Evolutionary conservation across 441 rosid genomes (phyloP).

Genomic region (Pelargonium citronellum): DNA sequence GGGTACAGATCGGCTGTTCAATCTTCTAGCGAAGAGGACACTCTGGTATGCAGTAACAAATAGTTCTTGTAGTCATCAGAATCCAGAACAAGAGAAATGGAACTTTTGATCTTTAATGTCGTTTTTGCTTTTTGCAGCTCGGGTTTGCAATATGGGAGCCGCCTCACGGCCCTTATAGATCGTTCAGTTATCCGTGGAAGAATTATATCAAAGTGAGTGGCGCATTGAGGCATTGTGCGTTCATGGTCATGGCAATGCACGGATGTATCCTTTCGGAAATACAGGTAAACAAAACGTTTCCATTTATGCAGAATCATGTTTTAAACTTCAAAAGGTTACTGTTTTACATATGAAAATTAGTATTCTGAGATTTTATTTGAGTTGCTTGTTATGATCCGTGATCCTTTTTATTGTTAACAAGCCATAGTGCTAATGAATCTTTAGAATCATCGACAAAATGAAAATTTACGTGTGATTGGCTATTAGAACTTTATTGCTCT

Average conservation of each 20-base stretch:
- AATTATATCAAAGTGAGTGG: constrained; percentile 52
- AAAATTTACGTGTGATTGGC: too few species aligned
- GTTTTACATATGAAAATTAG: too few species aligned
- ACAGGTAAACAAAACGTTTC: constrained; percentile 36
- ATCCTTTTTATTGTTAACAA: too few species aligned
- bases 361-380: too few species aligned
- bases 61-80: too few species aligned
- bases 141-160: constrained; percentile 75
- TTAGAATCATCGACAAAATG: too few species aligned
- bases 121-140: constrained; percentile 34
- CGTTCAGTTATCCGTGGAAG: constrained; percentile 60
- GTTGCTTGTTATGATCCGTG: too few species aligned
- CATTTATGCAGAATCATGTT: neutral
- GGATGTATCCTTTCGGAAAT: constrained; percentile 72
- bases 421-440: too few species aligned
- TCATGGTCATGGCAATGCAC: constrained; percentile 74
- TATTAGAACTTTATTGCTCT: too few species aligned
- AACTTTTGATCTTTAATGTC: neutral
- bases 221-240: constrained; percentile 73
- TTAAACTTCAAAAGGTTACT: neutral
- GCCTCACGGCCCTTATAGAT: constrained; percentile 64
- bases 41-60: constrained; percentile 31
- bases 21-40: constrained; percentile 75
- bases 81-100: neutral
- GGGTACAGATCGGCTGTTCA: constrained; percentile 86